phyloP scores from a whole-genome alignment of 2,329 filamentous ascomycete genomes.

The Fragosphaeria purpurea region DNA sequence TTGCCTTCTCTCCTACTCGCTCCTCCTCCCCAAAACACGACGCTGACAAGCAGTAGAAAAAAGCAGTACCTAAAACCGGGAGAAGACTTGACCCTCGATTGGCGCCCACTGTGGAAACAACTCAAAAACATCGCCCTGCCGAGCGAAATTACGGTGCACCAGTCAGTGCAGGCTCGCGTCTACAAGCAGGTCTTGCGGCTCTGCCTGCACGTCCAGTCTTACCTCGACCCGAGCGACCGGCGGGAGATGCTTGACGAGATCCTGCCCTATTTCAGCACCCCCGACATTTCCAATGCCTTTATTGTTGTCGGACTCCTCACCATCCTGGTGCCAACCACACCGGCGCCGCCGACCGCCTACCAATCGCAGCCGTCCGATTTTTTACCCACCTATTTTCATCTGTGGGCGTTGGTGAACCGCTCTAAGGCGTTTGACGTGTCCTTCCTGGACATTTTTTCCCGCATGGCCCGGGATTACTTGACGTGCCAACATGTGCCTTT shows the following conservation, averaged over 20 bases:
- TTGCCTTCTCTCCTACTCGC: slow-evolving; percentile 1
- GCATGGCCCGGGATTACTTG: slow-evolving; percentile 76
- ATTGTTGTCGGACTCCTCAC: slow-evolving; percentile 86
- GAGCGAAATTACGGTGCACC: slow-evolving; percentile 62
- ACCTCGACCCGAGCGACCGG: slow-evolving; percentile 83
- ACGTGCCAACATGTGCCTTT: slow-evolving; percentile 67
- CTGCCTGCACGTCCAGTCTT: slow-evolving; percentile 80
- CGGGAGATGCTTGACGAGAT: slow-evolving; percentile 73
- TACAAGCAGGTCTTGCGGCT: slow-evolving; percentile 70
- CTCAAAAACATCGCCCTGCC: slow-evolving; percentile 85
- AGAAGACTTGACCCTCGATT: slow-evolving; percentile 84
- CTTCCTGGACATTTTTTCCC: slow-evolving; percentile 82
- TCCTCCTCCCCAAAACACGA: background rate
- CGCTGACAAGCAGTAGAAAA: slow-evolving; percentile 45
- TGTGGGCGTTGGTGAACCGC: slow-evolving; percentile 88
- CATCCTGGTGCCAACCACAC: slow-evolving; percentile 74
- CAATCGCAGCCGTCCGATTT: slow-evolving; percentile 83
- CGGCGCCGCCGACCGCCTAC: slow-evolving; percentile 58
- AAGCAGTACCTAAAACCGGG: slow-evolving; percentile 91
- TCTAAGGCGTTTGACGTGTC: slow-evolving; percentile 80
- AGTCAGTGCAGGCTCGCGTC: slow-evolving; percentile 43
- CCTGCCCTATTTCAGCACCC: slow-evolving; percentile 82
- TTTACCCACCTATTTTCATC: slow-evolving; percentile 86
- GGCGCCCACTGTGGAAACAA: slow-evolving; percentile 87
- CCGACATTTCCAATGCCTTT: slow-evolving; percentile 83